phyloP scores from a whole-genome alignment of 1,284 basidiomycete species.

The Cutaneotrichosporon dermatis region DNA sequence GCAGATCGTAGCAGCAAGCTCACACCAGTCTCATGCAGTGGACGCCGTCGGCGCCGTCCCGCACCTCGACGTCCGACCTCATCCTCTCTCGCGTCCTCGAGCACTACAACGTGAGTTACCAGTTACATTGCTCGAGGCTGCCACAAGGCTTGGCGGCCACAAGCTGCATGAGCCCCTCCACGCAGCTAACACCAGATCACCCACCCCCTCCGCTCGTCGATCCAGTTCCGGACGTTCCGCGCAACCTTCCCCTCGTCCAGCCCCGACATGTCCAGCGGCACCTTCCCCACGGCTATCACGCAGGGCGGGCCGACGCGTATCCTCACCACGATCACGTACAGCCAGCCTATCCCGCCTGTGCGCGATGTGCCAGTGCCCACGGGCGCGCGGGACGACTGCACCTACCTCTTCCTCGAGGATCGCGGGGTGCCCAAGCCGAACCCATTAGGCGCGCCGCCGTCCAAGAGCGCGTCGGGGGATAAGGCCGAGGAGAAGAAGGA shows the following conservation, averaged over 20 bases:
- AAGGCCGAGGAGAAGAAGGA: neutral
- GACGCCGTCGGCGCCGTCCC: conserved; percentile 27
- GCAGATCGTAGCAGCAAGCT: neutral
- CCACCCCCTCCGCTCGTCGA: conserved; percentile 28
- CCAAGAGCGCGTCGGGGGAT: neutral
- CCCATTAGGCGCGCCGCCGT: too few species aligned
- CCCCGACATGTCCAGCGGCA: too few species aligned
- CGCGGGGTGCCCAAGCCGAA: conserved; percentile 10
- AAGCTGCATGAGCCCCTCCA: neutral
- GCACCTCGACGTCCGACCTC: conserved; percentile 34
- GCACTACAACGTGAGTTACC: conserved; percentile 34
- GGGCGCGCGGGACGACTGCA: conserved; percentile 28
- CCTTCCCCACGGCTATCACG: too few species aligned
- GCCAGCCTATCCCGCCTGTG: conserved; percentile 18
- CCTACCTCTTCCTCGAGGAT: conserved; percentile 41
- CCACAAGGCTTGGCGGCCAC: too few species aligned
- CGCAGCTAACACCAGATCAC: conserved; percentile 24
- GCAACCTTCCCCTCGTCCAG: conserved; percentile 22
- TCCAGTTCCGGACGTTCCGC: conserved; percentile 40
- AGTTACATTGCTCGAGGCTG: neutral
- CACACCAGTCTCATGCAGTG: conserved; percentile 40
- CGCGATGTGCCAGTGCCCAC: conserved; percentile 17
- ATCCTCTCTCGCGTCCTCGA: conserved; percentile 37
- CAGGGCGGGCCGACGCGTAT: conserved; percentile 12
- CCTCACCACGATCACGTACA: conserved; percentile 34